phyloP scores from a whole-genome alignment of 2,329 filamentous ascomycete species.

The Ilyonectria robusta region DNA sequence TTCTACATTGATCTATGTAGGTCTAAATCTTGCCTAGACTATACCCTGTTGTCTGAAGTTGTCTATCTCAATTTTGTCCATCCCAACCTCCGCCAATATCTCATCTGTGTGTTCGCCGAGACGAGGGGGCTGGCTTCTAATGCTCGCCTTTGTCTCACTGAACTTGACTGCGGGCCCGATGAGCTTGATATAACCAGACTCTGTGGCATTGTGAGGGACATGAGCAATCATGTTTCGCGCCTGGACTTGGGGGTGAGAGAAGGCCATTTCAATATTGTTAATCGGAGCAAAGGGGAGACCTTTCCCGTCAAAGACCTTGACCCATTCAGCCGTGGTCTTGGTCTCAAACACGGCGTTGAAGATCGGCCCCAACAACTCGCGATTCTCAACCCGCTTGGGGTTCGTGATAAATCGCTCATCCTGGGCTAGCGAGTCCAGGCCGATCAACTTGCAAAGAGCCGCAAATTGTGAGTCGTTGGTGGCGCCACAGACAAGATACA shows the following conservation, averaged over 20 bases:
- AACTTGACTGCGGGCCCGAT: conserved; percentile 39
- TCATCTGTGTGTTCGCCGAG: conserved; percentile 36
- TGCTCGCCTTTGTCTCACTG: conserved; percentile 17
- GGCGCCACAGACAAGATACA: conserved; percentile 50
- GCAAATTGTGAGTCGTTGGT: conserved; percentile 55
- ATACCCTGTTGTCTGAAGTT: conserved; percentile 16
- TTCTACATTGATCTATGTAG: too few relatives aligned
- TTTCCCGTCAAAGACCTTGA: conserved; percentile 55
- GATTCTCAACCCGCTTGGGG: conserved; percentile 52
- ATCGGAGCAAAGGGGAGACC: conserved; percentile 63
- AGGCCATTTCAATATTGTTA: conserved; percentile 60
- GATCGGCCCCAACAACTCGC: conserved; percentile 53
- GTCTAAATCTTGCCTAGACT: not conserved
- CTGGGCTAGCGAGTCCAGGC: conserved; percentile 35
- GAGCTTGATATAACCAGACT: conserved; percentile 28
- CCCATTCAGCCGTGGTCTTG: conserved; percentile 58
- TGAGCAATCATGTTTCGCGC: conserved; percentile 54
- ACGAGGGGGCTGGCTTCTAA: conserved; percentile 20
- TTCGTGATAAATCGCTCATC: conserved; percentile 53
- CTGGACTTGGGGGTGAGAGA: conserved; percentile 58
- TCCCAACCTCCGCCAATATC: conserved; percentile 31
- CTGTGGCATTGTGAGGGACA: conserved; percentile 41
- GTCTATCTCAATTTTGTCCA: not conserved
- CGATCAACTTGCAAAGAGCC: conserved; percentile 47
- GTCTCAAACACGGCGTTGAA: conserved; percentile 52